Evolutionary conservation across 2,329 filamentous ascomycete genomes (phyloP).

Genomic region (Sporothrix inflata): DNA sequence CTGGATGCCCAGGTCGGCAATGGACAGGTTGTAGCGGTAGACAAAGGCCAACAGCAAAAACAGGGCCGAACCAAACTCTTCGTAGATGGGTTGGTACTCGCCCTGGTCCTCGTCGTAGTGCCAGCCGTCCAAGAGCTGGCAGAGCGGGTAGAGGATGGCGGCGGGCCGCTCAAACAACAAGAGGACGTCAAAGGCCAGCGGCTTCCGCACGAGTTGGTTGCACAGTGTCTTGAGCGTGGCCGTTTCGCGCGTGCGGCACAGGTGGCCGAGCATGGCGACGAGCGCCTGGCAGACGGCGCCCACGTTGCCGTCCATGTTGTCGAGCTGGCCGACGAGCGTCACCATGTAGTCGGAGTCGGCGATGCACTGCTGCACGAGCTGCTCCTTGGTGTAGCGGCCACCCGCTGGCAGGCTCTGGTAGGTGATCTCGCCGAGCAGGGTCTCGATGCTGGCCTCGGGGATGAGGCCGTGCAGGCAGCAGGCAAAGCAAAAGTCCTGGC

Average conservation of each 20-base stretch:
- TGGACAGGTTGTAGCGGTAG: slow-evolving; percentile 71
- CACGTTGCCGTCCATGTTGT: slow-evolving; percentile 89
- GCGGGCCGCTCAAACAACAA: slow-evolving; percentile 73
- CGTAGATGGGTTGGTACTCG: slow-evolving; percentile 83
- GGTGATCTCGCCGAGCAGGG: slow-evolving; percentile 80
- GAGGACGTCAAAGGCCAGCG: slow-evolving; percentile 72
- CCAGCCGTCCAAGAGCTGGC: slow-evolving; percentile 77
- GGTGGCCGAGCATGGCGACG: slow-evolving; percentile 68
- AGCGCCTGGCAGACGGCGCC: slow-evolving; percentile 81
- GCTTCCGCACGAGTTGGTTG: slow-evolving; percentile 71
- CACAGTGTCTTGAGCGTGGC: slow-evolving; percentile 79
- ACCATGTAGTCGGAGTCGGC: slow-evolving; percentile 67
- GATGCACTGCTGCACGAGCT: slow-evolving; percentile 76
- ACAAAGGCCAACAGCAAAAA: slow-evolving; percentile 73
- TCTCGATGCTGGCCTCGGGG: slow-evolving; percentile 74
- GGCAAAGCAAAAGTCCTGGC: slow-evolving; percentile 81
- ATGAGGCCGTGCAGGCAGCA: slow-evolving; percentile 89
- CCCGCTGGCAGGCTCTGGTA: slow-evolving; percentile 76
- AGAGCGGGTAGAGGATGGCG: slow-evolving; percentile 72
- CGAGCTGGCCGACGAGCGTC: slow-evolving; percentile 77
- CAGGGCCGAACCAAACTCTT: slow-evolving; percentile 79
- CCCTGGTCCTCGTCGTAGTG: slow-evolving; percentile 77
- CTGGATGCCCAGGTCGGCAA: slow-evolving; percentile 65
- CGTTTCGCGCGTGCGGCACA: slow-evolving; percentile 75
- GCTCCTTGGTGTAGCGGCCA: slow-evolving; percentile 76